Base-by-base conservation (phyloP, 2,329 filamentous ascomycete genomes). In the Scedosporium apiospermum region DNA sequence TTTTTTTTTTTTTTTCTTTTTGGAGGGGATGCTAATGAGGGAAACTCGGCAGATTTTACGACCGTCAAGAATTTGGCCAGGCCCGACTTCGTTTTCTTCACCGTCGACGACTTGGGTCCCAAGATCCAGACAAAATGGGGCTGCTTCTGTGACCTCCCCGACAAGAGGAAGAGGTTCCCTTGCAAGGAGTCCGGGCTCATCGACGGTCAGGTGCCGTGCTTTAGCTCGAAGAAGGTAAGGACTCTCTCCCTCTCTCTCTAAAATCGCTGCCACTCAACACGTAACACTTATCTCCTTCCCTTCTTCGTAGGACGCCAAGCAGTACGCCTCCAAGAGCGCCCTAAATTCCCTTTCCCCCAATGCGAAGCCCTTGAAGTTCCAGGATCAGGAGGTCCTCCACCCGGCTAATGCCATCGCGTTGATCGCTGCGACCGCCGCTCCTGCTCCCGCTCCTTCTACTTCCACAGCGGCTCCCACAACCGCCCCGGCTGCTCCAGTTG, bases 221-320 rank as follows among this genome's bases (percentile, higher is more conserved):
- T 83, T 61, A 63, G 69, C 10, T 72, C 68, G 27, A 84, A 84
- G 66, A 84, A 81, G 73, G 78, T 72, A 61, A 27, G 66, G 55
- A 5, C 12, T n/a, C 27, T 42, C 27, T 27, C n/a, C 16, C n/a
- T 34, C 27, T 14, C 41, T 9, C 6, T 46, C 49, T 26, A 18
- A n/a, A 18, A n/a, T 21, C 10, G 49, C 49, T 12, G 14, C 18
- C 21, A 23, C 51, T 27, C 51, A 49, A 49, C 44, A 23, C 44
- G 1, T n/a, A 18, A 49, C 6, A 27, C n/a, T 44, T 27, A 14
- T 30, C 21, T 38, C 30, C 23, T 59, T 18, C 6, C 41, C 41
- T 34, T 5, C 4, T 16, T 27, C 34, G 3, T n/a, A 49, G 44
- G 44, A 23, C 44, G 44, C n/a, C n/a, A 23, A 49, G 34, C 34